Conservation (phyloP, 306 rosid genomes). For the Glycine soja region DNA sequence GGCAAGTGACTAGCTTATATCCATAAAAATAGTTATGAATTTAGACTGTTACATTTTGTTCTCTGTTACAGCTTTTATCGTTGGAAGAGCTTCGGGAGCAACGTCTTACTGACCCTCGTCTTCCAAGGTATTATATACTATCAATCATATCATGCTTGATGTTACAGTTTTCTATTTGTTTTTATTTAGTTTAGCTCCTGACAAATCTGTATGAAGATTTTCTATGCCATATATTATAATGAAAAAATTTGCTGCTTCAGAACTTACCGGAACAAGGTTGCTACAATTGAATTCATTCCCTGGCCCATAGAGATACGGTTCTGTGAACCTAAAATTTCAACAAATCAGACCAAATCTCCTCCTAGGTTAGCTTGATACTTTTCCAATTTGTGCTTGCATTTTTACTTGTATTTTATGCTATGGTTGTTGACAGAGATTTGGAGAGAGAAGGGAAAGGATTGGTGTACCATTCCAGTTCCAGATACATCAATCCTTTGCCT, state of each 20-base stretch:
- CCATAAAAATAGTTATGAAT: not conserved
- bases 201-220: conserved; percentile 25
- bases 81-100: conserved; percentile 86
- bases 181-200: conserved; percentile 19
- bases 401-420: conserved; percentile 30
- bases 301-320: conserved; percentile 98
- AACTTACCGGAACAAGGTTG: conserved; percentile 92
- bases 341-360: conserved; percentile 87
- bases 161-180: conserved; percentile 3
- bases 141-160: conserved; percentile 16
- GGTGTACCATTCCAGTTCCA: not conserved
- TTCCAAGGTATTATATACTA: conserved; percentile 71
- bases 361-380: conserved; percentile 70
- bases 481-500: conserved; percentile 30
- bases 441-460: conserved; percentile 29
- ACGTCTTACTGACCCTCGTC: conserved; percentile 81
- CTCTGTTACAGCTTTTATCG: conserved; percentile 70
- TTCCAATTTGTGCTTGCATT: conserved; percentile 40
- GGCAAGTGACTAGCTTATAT: too few species aligned
- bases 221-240: conserved; percentile 25
- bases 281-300: conserved; percentile 67
- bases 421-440: conserved; percentile 22
- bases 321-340: conserved; percentile 78
- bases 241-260: conserved; percentile 57
- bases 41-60: conserved; percentile 21